Evolutionary conservation across 345 rosid genomes (phyloP), one percentile per base, ranked within the genome.

Genomic region (Odontarrhena argentea): DNA sequence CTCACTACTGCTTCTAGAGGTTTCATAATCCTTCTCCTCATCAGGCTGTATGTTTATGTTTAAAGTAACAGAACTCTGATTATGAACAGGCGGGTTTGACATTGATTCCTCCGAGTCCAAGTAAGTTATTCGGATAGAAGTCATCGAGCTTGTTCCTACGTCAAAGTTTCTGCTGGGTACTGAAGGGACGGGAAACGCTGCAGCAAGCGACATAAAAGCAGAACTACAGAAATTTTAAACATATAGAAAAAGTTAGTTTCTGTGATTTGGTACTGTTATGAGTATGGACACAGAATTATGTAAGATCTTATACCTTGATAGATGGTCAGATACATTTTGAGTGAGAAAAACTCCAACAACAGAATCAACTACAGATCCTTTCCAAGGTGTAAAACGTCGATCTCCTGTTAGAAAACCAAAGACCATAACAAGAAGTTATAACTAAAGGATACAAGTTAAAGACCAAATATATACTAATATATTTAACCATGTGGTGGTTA

Each of bases 281-380:
- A 30, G 30, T 44, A 73, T 48, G 3, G 41, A 18, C 65, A 15
- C 36, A 46, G 36, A 53, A 32, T 11, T 37, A 42, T n/a, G 74
- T 28, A 73, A 79, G 76, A 56, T 50, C 7, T 49, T 59, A 55
- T 78, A 91, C 99, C 97, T 91, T 26, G 97, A 91, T 45, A 91
- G 87, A 75, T 91, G 97, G 68, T 91, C 97, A 12, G 97, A 89
- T 66, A 95, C 99, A 65, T 95, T 95, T 64, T 95, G 97, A 24
- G 99, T 95, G 8, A 95, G 96, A 76, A 95, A 95, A 15, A 95
- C 99, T 63, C 99, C 98, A 56, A 91, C 82, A 3, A 95, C 98
- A 4, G 98, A 95, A 81, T 95, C 99, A 44, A 95, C 89, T 25
- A 87, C 96, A 1, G 99, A 95, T 64, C 98, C 99, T 52, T 95